These are phyloP conservation scores for Stagonosporopsis rhizophila DNA, from an alignment of 2,329 filamentous ascomycete species.

Conservation along the genomic window DNA sequence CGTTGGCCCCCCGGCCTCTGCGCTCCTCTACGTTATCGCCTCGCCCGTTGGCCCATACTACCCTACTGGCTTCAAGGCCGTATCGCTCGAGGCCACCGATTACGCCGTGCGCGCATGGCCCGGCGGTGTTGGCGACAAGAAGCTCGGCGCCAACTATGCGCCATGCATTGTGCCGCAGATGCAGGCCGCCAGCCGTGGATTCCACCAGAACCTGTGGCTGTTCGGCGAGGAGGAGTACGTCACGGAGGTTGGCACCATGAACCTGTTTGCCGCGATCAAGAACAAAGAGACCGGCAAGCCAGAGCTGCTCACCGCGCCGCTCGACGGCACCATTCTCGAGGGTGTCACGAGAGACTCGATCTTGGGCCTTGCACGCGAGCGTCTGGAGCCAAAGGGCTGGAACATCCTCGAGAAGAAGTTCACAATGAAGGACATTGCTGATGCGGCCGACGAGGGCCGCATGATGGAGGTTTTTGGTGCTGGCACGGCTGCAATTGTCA, in stretches of 20 bases:
- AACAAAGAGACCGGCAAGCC: conserved; percentile 88
- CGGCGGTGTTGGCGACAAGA: conserved; percentile 96
- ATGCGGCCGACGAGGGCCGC: conserved; percentile 83
- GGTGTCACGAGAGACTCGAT: conserved; percentile 94
- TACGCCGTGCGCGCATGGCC: conserved; percentile 98
- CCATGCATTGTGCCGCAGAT: conserved; percentile 97
- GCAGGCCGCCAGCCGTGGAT: conserved; percentile 86
- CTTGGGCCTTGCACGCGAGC: conserved; percentile 82
- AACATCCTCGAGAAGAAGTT: conserved; percentile 86
- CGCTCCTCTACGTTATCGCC: conserved; percentile 92
- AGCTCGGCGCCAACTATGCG: conserved; percentile 98
- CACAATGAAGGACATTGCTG: conserved; percentile 83
- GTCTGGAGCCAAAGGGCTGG: conserved; percentile 86
- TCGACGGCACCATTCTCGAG: conserved; percentile 95
- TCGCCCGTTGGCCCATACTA: conserved; percentile 98
- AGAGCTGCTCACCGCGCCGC: conserved; percentile 90
- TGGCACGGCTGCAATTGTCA: conserved; percentile 93
- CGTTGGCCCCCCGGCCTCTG: conserved; percentile 88
- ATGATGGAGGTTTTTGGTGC: conserved; percentile 92
- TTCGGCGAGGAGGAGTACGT: conserved; percentile 96
- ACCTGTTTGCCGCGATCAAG: conserved; percentile 87
- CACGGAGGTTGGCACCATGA: conserved; percentile 99
- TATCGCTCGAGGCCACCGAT: conserved; percentile 93
- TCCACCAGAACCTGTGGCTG: conserved; percentile 98
- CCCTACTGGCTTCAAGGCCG: conserved; percentile 96